These are phyloP conservation scores for Isabelozyma rhagii DNA, from an alignment of 805 yeast species.

Conservation along the genomic window DNA sequence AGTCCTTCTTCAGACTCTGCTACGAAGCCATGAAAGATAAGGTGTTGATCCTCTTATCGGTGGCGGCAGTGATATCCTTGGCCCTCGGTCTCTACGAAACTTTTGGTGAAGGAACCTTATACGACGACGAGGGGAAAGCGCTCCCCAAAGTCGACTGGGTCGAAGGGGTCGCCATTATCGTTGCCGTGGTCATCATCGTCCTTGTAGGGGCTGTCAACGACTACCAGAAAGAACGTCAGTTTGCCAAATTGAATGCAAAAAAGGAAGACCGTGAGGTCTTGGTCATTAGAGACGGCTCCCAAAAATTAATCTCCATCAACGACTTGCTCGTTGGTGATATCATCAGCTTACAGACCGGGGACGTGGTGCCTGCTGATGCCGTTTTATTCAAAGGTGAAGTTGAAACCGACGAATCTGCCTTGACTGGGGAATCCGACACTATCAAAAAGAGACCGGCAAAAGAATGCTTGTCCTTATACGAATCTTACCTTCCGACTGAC, in stretches of 20 bases:
- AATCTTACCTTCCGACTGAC: slow-evolving; percentile 18
- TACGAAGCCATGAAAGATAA: slow-evolving; percentile 88
- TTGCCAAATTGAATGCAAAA: slow-evolving; percentile 80
- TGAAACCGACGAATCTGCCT: slow-evolving; percentile 87
- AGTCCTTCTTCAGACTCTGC: slow-evolving; percentile 64
- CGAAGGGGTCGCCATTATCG: slow-evolving; percentile 96
- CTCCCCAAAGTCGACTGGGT: slow-evolving; percentile 95
- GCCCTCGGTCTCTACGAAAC: slow-evolving; percentile 91
- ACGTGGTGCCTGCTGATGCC: slow-evolving; percentile 86
- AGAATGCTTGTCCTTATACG: slow-evolving; percentile 31
- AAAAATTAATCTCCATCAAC: slow-evolving; percentile 64
- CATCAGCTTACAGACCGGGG: slow-evolving; percentile 85
- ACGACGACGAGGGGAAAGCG: slow-evolving; percentile 73
- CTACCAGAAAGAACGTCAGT: slow-evolving; percentile 93
- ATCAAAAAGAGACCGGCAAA: slow-evolving; percentile 64
- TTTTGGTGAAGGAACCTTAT: slow-evolving; percentile 75
- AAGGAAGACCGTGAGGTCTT: slow-evolving; percentile 80
- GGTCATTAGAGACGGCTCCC: slow-evolving; percentile 71
- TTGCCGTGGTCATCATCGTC: slow-evolving; percentile 87
- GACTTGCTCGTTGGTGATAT: slow-evolving; percentile 87
- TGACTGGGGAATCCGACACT: slow-evolving; percentile 92
- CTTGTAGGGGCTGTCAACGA: slow-evolving; percentile 94
- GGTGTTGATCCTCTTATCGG: slow-evolving; percentile 74
- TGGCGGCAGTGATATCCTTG: slow-evolving; percentile 86
- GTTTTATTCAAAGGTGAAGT: slow-evolving; percentile 70